Evolutionary conservation across 1,284 basidiomycete genomes (phyloP).

Genomic region (Neotropicomus parvogracilis): DNA sequence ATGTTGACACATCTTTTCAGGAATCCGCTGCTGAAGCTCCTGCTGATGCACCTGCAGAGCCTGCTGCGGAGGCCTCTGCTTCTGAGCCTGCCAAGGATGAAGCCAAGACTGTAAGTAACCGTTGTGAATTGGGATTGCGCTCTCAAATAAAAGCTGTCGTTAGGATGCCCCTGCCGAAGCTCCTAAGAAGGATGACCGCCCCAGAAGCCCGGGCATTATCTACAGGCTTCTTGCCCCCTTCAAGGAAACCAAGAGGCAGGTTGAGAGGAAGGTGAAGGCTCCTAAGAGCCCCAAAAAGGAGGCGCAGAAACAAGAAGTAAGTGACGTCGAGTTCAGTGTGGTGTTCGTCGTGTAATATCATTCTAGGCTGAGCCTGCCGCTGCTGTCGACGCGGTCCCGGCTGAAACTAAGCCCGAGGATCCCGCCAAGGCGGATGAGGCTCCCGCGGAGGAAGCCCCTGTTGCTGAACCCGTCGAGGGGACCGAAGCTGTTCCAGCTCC

Average conservation of each 20-base stretch:
- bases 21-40: constrained; percentile 34
- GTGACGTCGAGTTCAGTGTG: neutral
- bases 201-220: constrained; percentile 73
- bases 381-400: constrained; percentile 37
- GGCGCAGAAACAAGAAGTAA: constrained; percentile 75
- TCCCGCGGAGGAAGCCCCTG: constrained; percentile 26
- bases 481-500: constrained; percentile 32
- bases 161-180: constrained; percentile 44
- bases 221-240: constrained; percentile 71
- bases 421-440: constrained; percentile 42
- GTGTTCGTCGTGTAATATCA: neutral
- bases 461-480: constrained; percentile 54
- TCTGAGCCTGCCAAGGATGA: constrained; percentile 52
- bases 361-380: constrained; percentile 19
- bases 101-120: constrained; percentile 50
- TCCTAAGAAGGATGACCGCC: constrained; percentile 65
- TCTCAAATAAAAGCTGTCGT: neutral
- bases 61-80: constrained; percentile 34
- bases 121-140: neutral
- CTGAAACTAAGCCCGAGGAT: constrained; percentile 37
- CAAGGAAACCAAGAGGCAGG: constrained; percentile 42
- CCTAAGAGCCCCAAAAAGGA: constrained; percentile 53
- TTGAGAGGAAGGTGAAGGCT: constrained; percentile 53
- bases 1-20: constrained; percentile 19
- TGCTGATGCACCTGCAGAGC: constrained; percentile 36